Base-by-base conservation (phyloP, 78 protist species). In the Guillardia theta region DNA sequence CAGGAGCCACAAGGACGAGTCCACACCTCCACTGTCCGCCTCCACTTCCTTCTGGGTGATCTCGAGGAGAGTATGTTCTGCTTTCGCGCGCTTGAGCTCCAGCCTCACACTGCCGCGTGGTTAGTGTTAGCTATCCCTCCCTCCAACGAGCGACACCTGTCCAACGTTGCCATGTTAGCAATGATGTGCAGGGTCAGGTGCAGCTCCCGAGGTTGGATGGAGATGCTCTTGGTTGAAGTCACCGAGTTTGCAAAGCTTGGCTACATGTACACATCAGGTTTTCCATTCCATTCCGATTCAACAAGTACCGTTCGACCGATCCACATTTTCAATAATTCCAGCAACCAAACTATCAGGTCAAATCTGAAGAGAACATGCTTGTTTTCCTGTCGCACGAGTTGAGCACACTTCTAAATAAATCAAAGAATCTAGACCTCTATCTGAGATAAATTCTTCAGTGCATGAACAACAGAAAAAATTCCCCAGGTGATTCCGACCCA, bases 401-500 rank as follows among this genome's bases (percentile, higher is more conserved):
- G 62, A 12, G 18, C 62, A 53, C 33, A 53, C 62, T 21, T 53
- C 12, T 53, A 53, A 21, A 53, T 53, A 53, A 18, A 53, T 21
- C 18, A 53, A 18, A 53, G 33, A 53, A 18, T 53, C 33, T 53
- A 21, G 62, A 18, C 62, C 62, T 12, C 62, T 12, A 33, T 4
- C 21, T 4, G n/a, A 3, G 83, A 4, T 36, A 70, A 43, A 43
- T 70, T 70, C 46, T 1, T 3, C 46, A 70, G 83, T 22, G 83
- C 83, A 43, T 70, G 83, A 12, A 70, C 36, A 24, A 70, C 83
- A 12, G 36, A 22, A 24, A 70, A 70, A 43, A 24, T 70, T 15
- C 83, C 83, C 83, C 83, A 70, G 46, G 83, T 70, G 83, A 70
- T 70, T 24, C 83, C 83, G 46, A 70, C 83, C 83, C 83, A 70